Percentiles rank a stretch among this genome's conserved stretches.
Conservation (phyloP, 2,329 filamentous ascomycete genomes). For the Ascosphaera pollenicola region DNA sequence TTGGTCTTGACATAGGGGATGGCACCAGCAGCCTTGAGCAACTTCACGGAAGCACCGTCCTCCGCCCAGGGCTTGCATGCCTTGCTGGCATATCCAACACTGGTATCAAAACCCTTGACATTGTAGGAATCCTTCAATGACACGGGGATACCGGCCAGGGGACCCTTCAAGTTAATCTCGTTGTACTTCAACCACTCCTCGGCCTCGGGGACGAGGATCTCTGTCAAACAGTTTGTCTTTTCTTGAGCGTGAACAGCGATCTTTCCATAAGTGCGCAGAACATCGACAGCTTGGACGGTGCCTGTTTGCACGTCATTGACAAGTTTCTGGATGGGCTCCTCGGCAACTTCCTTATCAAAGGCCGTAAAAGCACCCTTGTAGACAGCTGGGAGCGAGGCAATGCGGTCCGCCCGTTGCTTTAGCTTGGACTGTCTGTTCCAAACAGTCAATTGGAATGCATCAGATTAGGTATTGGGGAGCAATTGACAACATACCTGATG, state of each 20-base stretch:
- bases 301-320: conserved; percentile 59
- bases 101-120: conserved; percentile 63
- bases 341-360: conserved; percentile 43
- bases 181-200: conserved; percentile 42
- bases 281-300: conserved; percentile 40
- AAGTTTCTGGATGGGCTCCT: conserved; percentile 53
- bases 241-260: conserved; percentile 63
- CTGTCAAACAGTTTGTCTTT: conserved; percentile 76
- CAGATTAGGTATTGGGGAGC: conserved; percentile 1
- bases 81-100: conserved; percentile 57
- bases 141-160: conserved; percentile 68
- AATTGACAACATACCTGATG: conserved; percentile 36
- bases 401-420: conserved; percentile 45
- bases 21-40: conserved; percentile 68
- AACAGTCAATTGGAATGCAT: conserved; percentile 4
- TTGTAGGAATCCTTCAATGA: conserved; percentile 60
- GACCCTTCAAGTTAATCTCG: conserved; percentile 51
- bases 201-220: conserved; percentile 59
- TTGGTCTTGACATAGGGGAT: conserved; percentile 90
- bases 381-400: conserved; percentile 39
- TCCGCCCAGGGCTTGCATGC: conserved; percentile 40
- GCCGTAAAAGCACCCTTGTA: conserved; percentile 46
- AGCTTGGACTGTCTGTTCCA: conserved; percentile 51
- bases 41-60: conserved; percentile 50
- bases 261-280: conserved; percentile 74